Conservation (phyloP, 2,329 filamentous ascomycete genomes). For the Fusarium goolgardi region DNA sequence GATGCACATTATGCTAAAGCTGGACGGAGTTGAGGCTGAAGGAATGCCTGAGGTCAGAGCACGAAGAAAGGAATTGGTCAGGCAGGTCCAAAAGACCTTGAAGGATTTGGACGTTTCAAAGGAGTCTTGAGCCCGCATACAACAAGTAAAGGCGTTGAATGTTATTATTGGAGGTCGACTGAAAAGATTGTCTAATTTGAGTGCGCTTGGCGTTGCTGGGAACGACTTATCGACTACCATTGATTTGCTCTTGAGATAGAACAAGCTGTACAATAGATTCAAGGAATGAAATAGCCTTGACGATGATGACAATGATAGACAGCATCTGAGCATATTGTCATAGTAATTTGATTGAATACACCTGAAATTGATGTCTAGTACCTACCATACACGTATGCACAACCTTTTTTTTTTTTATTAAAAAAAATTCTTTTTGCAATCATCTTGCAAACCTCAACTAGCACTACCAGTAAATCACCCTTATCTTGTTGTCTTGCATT, state of each 20-base stretch:
- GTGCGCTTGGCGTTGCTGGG: constrained; percentile 41
- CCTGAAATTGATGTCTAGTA: background rate
- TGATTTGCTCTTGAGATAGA: constrained; percentile 44
- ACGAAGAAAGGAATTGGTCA: constrained; percentile 78
- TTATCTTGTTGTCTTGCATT: constrained; percentile 1
- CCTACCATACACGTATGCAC: background rate
- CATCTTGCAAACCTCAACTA: background rate
- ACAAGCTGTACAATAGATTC: constrained; percentile 48
- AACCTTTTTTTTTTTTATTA: background rate
- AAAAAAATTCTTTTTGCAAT: too few relatives aligned
- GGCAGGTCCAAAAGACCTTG: constrained; percentile 74
- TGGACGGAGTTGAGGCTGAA: constrained; percentile 80
- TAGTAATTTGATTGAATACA: constrained; percentile 12
- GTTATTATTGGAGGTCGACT: constrained; percentile 13
- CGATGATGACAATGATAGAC: constrained; percentile 45
- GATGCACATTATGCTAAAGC: constrained; percentile 79
- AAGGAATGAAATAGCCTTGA: constrained; percentile 35
- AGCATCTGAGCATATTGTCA: constrained; percentile 36
- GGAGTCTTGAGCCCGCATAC: constrained; percentile 31
- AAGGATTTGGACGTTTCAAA: constrained; percentile 69
- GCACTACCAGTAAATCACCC: background rate
- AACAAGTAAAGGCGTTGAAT: constrained; percentile 15
- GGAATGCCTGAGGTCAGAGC: constrained; percentile 73
- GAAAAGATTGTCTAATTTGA: constrained; percentile 37
- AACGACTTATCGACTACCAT: constrained; percentile 26